Conservation (phyloP, 2,329 filamentous ascomycete species). For the Aspergillus japonicus region DNA sequence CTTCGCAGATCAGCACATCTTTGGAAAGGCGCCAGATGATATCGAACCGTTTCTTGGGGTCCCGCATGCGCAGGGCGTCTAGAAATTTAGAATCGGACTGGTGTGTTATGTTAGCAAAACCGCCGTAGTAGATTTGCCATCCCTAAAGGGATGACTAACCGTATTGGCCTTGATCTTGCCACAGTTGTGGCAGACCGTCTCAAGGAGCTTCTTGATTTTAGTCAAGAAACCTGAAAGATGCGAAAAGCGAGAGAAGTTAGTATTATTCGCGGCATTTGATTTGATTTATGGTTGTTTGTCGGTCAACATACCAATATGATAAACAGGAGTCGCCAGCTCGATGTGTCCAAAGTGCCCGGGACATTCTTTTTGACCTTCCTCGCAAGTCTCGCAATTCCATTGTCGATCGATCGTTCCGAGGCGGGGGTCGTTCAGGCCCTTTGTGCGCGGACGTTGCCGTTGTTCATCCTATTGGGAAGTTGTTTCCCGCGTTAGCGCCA, state of each 20-base stretch:
- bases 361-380: conserved; percentile 92
- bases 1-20: conserved; percentile 79
- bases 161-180: conserved; percentile 96
- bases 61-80: conserved; percentile 77
- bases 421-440: conserved; percentile 91
- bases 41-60: conserved; percentile 93
- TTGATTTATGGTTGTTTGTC: background rate
- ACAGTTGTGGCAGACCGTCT: conserved; percentile 99
- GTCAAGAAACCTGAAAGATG: conserved; percentile 77
- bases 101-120: conserved; percentile 48
- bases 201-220: conserved; percentile 98
- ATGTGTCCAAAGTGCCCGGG: conserved; percentile 99
- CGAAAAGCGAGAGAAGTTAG: conserved; percentile 24
- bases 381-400: conserved; percentile 94
- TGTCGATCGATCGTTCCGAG: conserved; percentile 95
- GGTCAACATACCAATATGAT: conserved; percentile 64
- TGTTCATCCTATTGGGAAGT: conserved; percentile 67
- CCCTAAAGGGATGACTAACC: conserved; percentile 75
- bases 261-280: conserved; percentile 11
- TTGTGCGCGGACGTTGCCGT: conserved; percentile 83
- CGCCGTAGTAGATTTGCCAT: conserved; percentile 55
- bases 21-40: conserved; percentile 91
- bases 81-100: conserved; percentile 83
- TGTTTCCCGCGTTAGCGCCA: conserved; percentile 21
- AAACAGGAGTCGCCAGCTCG: conserved; percentile 93